Percentiles rank a stretch among this genome's conserved stretches.
These are phyloP conservation scores for Mortierella polycephala DNA, from an alignment of 371 early-diverging fungal genomes.

Conservation along the genomic window DNA sequence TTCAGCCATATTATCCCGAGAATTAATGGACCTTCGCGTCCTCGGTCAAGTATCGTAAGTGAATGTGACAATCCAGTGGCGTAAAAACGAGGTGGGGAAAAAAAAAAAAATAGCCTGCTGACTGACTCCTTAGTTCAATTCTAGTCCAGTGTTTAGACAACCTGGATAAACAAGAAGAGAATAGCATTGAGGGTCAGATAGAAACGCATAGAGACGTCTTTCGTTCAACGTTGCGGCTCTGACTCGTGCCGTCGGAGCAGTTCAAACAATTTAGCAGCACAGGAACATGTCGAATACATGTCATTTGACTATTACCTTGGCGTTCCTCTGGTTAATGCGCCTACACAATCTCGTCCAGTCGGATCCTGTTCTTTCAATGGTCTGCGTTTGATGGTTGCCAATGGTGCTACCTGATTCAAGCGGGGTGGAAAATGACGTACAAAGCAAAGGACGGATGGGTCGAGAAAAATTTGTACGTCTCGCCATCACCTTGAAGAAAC, in stretches of 20 bases:
- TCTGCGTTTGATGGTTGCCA: not conserved
- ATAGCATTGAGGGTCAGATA: too few species aligned
- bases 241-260: not conserved
- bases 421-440: not conserved
- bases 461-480: not conserved
- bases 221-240: too few species aligned
- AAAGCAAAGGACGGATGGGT: not conserved
- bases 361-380: not conserved
- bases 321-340: not conserved
- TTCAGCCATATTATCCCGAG: constrained; percentile 20
- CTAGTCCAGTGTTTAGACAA: not conserved
- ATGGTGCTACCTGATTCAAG: not conserved
- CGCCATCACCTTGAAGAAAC: too few species aligned
- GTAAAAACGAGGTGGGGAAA: too few species aligned
- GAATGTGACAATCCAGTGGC: not conserved
- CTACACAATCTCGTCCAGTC: not conserved
- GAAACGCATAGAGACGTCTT: too few species aligned
- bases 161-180: too few species aligned
- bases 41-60: too few species aligned
- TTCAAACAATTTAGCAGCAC: not conserved
- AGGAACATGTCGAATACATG: not conserved
- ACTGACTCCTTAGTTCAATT: not conserved
- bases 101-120: too few species aligned
- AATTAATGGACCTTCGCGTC: too few species aligned
- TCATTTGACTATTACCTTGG: not conserved